These are phyloP conservation scores for Pichia exigua DNA, from an alignment of 805 yeast species.

Conservation along the genomic window DNA sequence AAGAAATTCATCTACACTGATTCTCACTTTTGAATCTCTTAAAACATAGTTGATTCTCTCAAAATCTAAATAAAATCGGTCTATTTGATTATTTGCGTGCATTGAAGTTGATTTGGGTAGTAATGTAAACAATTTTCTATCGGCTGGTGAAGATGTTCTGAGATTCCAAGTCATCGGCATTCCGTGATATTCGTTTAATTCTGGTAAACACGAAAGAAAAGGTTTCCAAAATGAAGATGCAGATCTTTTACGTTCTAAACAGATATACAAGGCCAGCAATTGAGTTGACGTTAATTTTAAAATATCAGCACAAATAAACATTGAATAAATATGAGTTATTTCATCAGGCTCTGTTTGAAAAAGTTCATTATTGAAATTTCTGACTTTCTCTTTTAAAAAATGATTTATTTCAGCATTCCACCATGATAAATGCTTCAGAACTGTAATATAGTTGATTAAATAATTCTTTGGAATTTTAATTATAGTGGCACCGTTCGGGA, in stretches of 20 bases:
- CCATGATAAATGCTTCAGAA: constrained; percentile 34
- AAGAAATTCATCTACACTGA: constrained; percentile 31
- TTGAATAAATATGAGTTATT: constrained; percentile 12
- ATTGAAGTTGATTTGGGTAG: constrained; percentile 38
- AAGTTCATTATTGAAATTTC: background rate
- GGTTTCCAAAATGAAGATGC: constrained; percentile 55
- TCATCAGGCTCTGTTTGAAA: background rate
- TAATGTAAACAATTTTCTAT: constrained; percentile 21
- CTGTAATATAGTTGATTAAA: constrained; percentile 51
- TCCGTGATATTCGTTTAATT: constrained; percentile 38
- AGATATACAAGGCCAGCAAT: constrained; percentile 42
- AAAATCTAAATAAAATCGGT: constrained; percentile 38
- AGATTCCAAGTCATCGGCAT: constrained; percentile 59
- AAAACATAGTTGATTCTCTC: constrained; percentile 20
- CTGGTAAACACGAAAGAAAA: constrained; percentile 60
- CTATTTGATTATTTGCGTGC: constrained; percentile 35
- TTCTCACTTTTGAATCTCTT: background rate
- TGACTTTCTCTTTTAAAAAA: background rate
- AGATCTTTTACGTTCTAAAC: constrained; percentile 35
- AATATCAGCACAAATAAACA: constrained; percentile 26
- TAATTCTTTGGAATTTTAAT: constrained; percentile 50
- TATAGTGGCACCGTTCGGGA: constrained; percentile 38
- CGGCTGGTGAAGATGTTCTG: background rate
- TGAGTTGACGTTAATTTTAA: constrained; percentile 50
- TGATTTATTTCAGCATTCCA: constrained; percentile 7